Base-by-base conservation (phyloP, 768 basidiomycete species). In the Russula griseocarnosa region DNA sequence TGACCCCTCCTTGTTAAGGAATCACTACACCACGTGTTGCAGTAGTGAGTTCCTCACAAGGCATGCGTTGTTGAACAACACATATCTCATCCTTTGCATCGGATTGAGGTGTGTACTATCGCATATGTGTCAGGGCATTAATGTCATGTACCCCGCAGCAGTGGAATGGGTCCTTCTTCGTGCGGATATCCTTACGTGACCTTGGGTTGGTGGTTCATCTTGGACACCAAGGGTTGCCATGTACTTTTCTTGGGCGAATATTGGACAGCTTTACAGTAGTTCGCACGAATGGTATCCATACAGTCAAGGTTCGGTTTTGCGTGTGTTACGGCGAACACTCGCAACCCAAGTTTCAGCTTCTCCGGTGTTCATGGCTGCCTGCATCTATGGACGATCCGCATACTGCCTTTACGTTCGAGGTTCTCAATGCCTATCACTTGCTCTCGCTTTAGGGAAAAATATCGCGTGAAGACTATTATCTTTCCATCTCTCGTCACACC, bases 321-420 rank as follows among this genome's bases (percentile, higher is more conserved):
- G 20, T 9, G 20, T 46, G 44, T 46, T 10, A 22, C n/a, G 44
- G 44, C 4, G n/a, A 46, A n/a, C n/a, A 5, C 10, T 46, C n/a
- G n/a, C n/a, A 46, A n/a, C 20, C 8, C 9, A 46, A 46, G n/a
- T 46, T 46, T 46, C 44, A 46, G 20, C 44, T 46, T 22, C 50
- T 51, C 28, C 26, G 16, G 50, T 51, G 50, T 18, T 51, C 50
- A 28, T 51, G 50, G 50, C 50, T 51, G 50, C 50, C 50, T 51
- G 50, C 50, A 51, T 26, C 50, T 22, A 51, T 3, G 16, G 50
- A n/a, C n/a, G n/a, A n/a, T n/a, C n/a, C n/a, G n/a, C n/a, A 8
- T 10, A 51, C 50, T 51, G 50, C 50, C n/a, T 46, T 46, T n/a
- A 46, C 44, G 8, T 46, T 46, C 8, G n/a, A n/a, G 20, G n/a